Conservation (phyloP, 1,284 basidiomycete species). For the Gomphus bonarii region DNA sequence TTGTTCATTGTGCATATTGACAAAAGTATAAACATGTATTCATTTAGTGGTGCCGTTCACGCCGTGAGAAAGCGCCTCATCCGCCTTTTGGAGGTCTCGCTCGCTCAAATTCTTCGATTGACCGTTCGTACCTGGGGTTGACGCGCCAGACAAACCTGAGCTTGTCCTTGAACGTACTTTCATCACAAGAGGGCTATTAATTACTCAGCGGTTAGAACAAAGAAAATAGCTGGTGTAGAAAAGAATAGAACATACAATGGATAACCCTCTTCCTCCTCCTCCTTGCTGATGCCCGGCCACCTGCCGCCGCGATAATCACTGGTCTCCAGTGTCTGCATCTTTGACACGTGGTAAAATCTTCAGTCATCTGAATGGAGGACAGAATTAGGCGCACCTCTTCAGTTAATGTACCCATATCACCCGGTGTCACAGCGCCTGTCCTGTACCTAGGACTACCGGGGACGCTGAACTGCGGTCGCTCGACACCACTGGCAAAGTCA, state of each 20-base stretch:
- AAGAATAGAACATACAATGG: conserved; percentile 59
- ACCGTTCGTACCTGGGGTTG: conserved; percentile 75
- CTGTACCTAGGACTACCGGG: conserved; percentile 82
- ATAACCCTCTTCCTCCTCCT: conserved; percentile 88
- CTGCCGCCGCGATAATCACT: conserved; percentile 81
- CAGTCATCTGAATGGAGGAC: neutral
- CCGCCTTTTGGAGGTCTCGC: conserved; percentile 72
- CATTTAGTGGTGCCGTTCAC: conserved; percentile 7
- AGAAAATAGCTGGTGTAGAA: conserved; percentile 6
- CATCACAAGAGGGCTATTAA: conserved; percentile 73
- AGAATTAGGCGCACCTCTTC: conserved; percentile 51
- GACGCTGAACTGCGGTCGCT: conserved; percentile 66
- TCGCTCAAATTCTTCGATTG: conserved; percentile 69
- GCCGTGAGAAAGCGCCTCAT: conserved; percentile 53
- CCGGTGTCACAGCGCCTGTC: conserved; percentile 75
- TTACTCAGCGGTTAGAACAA: neutral
- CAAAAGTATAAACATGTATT: neutral
- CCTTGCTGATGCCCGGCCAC: conserved; percentile 44
- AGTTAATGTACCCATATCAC: conserved; percentile 88
- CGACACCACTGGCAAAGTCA: conserved; percentile 38
- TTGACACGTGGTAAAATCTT: conserved; percentile 7
- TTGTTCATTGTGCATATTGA: neutral
- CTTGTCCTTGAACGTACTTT: conserved; percentile 84
- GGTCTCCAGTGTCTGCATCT: conserved; percentile 82
- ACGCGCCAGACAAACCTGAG: conserved; percentile 78